Base-by-base conservation (phyloP, 331 rosid genomes). In the Phaseolus coccineus region DNA sequence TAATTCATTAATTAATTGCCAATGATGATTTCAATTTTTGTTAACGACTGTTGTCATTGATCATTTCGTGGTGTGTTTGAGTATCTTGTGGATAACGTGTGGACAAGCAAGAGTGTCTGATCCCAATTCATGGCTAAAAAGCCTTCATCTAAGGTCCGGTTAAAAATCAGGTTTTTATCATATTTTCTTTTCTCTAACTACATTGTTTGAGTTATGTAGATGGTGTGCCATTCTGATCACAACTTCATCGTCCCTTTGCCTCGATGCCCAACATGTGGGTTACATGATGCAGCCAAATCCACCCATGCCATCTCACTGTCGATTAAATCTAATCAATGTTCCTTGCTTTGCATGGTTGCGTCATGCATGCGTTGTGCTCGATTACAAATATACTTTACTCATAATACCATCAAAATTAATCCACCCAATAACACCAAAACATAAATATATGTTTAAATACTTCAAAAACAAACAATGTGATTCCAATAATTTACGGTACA, bases 401-500 rank as follows among this genome's bases (percentile, higher is more conserved):
- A 33, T 52, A 27, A 30, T 37, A n/a, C 25, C 61, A 53, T 6
- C 10, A 30, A 33, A 10, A 10, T 1, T 27, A 44, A 22, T 46
- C 30, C 71, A 31, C 28, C 35, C 62, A 79, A 76, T 37, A 47
- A 33, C 55, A 14, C 6, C 48, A 44, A 15, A 58, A 50, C 24
- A 35, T 30, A 48, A 53, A 55, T 24, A 62, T 53, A 16, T 30
- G 50, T 64, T 48, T 56, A 61, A 1, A 55, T 72, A 24, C 75
- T 64, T 67, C 61, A 30, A 28, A 2, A 33, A 25, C 13, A 65
- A 63, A 75, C 6, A 74, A 61, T 40, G 63, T 27, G 77, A 81
- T 6, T 15, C 42, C 24, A 77, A 73, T 39, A 81, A 64, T 31
- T 14, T 42, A 80, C 69, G 53, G 27, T 48, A 79, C 81, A 74